phyloP scores from a whole-genome alignment of 225 moss, liverwort and hornwort genomes.

The Takakia lepidozioides region DNA sequence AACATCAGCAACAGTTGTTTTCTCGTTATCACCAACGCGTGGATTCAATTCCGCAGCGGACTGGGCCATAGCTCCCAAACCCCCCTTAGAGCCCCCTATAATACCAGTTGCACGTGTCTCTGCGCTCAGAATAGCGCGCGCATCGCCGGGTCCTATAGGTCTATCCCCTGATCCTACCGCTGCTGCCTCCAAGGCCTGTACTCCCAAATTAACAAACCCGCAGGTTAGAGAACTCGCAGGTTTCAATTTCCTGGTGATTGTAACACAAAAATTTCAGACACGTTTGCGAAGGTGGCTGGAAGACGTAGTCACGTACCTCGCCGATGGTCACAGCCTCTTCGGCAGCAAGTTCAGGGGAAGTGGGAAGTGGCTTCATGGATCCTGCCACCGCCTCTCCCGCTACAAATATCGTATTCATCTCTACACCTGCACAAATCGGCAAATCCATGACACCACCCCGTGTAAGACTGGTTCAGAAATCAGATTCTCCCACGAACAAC shows the following conservation, averaged over 20 bases:
- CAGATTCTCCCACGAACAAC: no score
- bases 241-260: no score
- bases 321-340: constrained; percentile 70
- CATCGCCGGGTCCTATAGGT: constrained; percentile 42
- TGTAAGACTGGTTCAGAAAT: no score
- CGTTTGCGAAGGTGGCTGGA: no score
- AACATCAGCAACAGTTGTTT: constrained; percentile 47
- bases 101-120: constrained; percentile 63
- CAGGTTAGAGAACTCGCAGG: no score
- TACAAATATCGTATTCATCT: constrained; percentile 51
- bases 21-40: constrained; percentile 9
- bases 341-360: constrained; percentile 16
- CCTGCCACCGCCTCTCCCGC: constrained; percentile 46
- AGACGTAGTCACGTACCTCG: no score
- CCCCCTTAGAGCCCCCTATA: constrained; percentile 29
- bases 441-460: no score
- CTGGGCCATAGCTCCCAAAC: constrained; percentile 67
- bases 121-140: constrained; percentile 74
- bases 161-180: constrained; percentile 67
- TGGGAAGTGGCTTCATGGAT: constrained; percentile 36
- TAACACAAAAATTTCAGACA: no score
- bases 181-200: constrained; percentile 61
- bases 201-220: no score
- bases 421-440: constrained; percentile 25
- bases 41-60: constrained; percentile 57